Conservation (phyloP, 129 eudicot species). For the Apium graveolens region DNA sequence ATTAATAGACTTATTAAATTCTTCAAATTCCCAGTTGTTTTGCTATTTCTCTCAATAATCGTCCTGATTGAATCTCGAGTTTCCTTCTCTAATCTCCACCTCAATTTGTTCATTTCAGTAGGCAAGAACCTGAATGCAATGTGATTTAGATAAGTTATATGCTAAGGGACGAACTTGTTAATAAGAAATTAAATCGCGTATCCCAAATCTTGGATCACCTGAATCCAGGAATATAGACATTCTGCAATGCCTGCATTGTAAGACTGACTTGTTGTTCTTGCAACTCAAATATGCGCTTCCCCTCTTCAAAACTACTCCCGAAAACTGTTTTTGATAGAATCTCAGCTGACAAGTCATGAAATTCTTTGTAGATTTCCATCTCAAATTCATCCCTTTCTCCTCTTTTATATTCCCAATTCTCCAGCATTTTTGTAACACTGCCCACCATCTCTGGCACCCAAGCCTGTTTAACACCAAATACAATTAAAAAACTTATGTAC, state of each 20-base stretch:
- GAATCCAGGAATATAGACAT: slow-evolving; percentile 6
- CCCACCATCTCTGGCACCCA: slow-evolving; percentile 10
- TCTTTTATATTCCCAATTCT: neutral
- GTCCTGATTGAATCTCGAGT: neutral
- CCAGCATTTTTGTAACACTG: neutral
- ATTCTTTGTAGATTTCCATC: neutral
- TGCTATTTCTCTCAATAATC: neutral
- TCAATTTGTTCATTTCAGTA: neutral
- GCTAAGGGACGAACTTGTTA: neutral
- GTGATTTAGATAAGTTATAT: neutral
- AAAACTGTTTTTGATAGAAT: neutral
- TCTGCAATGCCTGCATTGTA: neutral
- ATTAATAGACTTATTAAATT: neutral
- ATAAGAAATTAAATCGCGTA: neutral
- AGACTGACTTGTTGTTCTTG: neutral
- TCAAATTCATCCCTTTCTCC: neutral
- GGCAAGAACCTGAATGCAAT: neutral
- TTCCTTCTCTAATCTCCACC: neutral
- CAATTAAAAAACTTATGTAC: neutral
- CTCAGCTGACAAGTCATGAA: neutral
- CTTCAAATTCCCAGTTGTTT: neutral
- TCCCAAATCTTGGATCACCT: neutral
- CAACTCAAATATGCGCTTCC: neutral
- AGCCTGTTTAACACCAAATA: neutral
- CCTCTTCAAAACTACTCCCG: slow-evolving; percentile 9